Base-by-base conservation (phyloP, 257 asterid genomes). In the Gardenia jasminoides region DNA sequence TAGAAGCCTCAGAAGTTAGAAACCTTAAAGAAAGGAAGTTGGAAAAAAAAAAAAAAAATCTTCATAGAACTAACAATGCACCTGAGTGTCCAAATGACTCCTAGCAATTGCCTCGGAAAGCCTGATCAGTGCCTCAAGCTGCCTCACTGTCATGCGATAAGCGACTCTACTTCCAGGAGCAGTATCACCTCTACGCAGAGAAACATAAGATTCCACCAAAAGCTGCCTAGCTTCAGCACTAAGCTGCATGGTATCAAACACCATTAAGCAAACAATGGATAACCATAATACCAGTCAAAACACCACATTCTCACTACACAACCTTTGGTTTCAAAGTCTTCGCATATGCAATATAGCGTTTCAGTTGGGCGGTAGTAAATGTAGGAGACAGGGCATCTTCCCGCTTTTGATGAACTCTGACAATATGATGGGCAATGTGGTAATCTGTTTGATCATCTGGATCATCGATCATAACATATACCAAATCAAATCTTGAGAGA, bases 111-210 rank as follows among this genome's bases (percentile, higher is more conserved):
- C 97, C 85, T 96, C 99, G 24, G 99, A 92, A 64, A 93, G 98
- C 90, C 99, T 86, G 79, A 96, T 88, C 78, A 96, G 86, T 7
- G 98, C 99, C 89, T 96, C 98, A 54, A 93, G 88, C 86, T 93
- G 99, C 82, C 99, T 88, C 80, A 96, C 98, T 54, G 99, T 96
- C 98, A 96, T 96, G 54, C 99, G 97, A 84, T 96, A 96, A 80
- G 99, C 98, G 81, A 96, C 97, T 91, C 93, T 90, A 84, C 97
- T 92, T 56, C 99, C 98, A 26, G 99, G 98, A 77, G 97, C 83
- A 36, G 97, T 84, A 82, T 96, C 99, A 67, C 96, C 98, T 86
- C 92, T 88, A 30, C 97, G 93, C 77, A 93, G 92, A 71, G 94
- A 61, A 28, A 96, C 99, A 81, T 96, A 96, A 58, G 99, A 93